Conservation (phyloP, 257 asterid genomes). For the Paraleonurus japonicus region DNA sequence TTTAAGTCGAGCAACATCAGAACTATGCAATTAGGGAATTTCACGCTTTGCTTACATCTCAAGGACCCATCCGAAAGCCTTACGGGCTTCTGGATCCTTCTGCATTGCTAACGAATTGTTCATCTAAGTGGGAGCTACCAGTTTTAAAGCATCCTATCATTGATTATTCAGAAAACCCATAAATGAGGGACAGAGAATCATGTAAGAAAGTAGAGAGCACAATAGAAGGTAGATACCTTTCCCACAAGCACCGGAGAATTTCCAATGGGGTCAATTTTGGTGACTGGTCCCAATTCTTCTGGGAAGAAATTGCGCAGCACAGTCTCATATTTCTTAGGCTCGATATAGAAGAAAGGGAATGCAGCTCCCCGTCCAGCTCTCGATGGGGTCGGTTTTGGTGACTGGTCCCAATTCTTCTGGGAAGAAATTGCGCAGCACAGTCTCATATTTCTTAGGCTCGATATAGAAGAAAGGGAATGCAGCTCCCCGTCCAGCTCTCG, state of each 20-base stretch:
- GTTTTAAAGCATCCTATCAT: conserved; percentile 44
- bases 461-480: conserved; percentile 82
- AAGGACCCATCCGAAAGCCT: conserved; percentile 91
- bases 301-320: conserved; percentile 66
- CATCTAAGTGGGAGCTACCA: conserved; percentile 93
- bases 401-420: conserved; percentile 65
- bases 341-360: conserved; percentile 75
- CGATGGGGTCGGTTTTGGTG: conserved; percentile 69
- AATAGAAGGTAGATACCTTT: conserved; percentile 42
- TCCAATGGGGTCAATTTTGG: conserved; percentile 77
- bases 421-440: conserved; percentile 55
- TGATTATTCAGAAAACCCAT: background rate
- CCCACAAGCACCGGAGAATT: conserved; percentile 83
- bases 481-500: conserved; percentile 55
- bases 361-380: conserved; percentile 75
- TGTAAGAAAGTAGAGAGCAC: background rate
- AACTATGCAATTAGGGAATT: background rate
- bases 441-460: conserved; percentile 60
- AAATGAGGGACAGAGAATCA: background rate
- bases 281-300: conserved; percentile 54
- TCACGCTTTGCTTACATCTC: conserved; percentile 56
- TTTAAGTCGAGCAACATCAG: background rate
- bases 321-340: conserved; percentile 56
- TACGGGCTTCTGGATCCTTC: conserved; percentile 73
- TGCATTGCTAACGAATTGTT: conserved; percentile 81